These are phyloP conservation scores for Intubia oerlemansii DNA, from an alignment of 2,329 filamentous ascomycete genomes.

Conservation along the genomic window DNA sequence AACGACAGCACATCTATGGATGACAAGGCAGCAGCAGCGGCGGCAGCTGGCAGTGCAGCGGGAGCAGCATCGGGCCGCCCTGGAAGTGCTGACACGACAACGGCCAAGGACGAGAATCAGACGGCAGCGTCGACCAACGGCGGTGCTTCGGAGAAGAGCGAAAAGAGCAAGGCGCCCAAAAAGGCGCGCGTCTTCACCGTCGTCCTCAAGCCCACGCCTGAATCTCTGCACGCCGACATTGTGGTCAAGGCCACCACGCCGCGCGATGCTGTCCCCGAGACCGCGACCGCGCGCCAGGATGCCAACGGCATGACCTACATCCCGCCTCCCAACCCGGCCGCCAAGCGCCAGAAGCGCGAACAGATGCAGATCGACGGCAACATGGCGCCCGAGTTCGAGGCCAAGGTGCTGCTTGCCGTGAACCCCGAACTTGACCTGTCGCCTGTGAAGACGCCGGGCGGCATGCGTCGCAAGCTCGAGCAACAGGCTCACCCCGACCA, in stretches of 20 bases:
- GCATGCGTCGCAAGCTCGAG: conserved; percentile 51
- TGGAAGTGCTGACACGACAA: too few relatives aligned
- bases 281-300: conserved; percentile 2
- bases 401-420: conserved; percentile 52
- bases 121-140: conserved; percentile 11
- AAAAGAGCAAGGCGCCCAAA: conserved; percentile 21
- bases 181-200: conserved; percentile 53
- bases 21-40: conserved; percentile 25
- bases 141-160: conserved; percentile 22
- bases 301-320: conserved; percentile 13
- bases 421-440: conserved; percentile 58
- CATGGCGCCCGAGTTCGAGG: conserved; percentile 55
- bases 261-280: conserved; percentile 18
- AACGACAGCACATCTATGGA: conserved; percentile 19
- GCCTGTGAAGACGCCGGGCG: conserved; percentile 45
- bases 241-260: conserved; percentile 53
- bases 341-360: conserved; percentile 48
- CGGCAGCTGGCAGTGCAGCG: conserved; percentile 10
- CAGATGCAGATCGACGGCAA: conserved; percentile 56
- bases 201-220: conserved; percentile 66
- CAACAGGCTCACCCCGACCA: conserved; percentile 58
- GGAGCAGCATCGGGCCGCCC: too few relatives aligned
- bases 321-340: conserved; percentile 44
- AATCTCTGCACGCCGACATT: conserved; percentile 57
- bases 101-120: too few relatives aligned